Base-by-base conservation (phyloP, 2,329 filamentous ascomycete genomes). In the Venturia oleaginea region DNA sequence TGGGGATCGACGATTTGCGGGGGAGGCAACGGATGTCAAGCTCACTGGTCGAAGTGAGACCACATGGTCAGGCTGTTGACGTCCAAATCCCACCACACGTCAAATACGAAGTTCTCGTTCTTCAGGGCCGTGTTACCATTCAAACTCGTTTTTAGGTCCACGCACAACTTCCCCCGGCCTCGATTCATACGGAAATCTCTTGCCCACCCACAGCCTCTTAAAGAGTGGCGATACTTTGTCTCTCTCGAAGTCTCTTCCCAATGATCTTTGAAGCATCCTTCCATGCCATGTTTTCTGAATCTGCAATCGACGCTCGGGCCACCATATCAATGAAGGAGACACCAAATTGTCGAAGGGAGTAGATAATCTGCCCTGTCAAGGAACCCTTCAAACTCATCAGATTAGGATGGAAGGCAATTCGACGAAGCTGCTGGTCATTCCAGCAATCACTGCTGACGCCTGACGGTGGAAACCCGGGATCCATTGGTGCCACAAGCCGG, bases 371-470 rank as follows among this genome's bases (percentile, higher is more conserved):
- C 6, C 51, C 27, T 34, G 27, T 34, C 30, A 57, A 57, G 11
- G 10, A 22, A 15, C 22, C 11, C 24, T 30, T 30, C 30, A 57
- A 34, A 15, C 30, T 34, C 51, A 57, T 19, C 8, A 17, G 19
- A 57, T 57, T 57, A 15, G 51, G 51, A n/a, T 34, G 51, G 17
- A 57, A 57, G 51, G 51, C 27, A 17, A 57, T 57, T 57, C 30
- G 27, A 4, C 51, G 51, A 17, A 57, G 27, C 51, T 51, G 22
- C 46, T 3, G 46, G 51, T 34, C 15, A 57, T 17, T 11, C 17
- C 51, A 34, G 27, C 4, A 10, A 19, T 27, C 1, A 57, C 27
- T 57, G 51, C 30, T n/a, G 51, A 57, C 34, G 51, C 8, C 24
- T 34, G 51, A 19, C 27, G 3, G n/a, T 17, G 27, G 27, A 34